Percentiles rank a stretch among this genome's conserved stretches.
Conservation (phyloP, 352 stramenopile species). For the Globisporangium takayamanum region DNA sequence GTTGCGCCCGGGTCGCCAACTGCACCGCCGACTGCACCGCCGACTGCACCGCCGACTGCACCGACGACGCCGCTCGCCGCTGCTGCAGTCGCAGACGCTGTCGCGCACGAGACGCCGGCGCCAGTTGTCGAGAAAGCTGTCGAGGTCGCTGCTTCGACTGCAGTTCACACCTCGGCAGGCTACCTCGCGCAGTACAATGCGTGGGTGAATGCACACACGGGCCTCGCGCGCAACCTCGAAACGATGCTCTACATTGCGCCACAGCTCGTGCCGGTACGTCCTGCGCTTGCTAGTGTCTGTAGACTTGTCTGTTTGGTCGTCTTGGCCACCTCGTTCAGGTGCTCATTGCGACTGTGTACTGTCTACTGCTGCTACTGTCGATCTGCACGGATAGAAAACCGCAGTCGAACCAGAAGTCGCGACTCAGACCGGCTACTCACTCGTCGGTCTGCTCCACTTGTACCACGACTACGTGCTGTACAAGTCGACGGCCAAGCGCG, state of each 20-base stretch:
- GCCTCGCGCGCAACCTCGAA: slow-evolving; percentile 68
- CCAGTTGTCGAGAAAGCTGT: slow-evolving; percentile 7
- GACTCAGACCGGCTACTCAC: slow-evolving; percentile 70
- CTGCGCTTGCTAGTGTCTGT: background rate
- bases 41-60: background rate
- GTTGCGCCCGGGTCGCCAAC: background rate
- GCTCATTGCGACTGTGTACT: too few relatives aligned
- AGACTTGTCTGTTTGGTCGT: background rate
- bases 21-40: too few relatives aligned
- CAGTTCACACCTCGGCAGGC: slow-evolving; percentile 3
- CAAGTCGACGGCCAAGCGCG: slow-evolving; percentile 31
- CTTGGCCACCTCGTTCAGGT: background rate
- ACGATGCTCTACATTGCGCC: slow-evolving; percentile 72
- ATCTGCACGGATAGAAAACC: slow-evolving; percentile 27
- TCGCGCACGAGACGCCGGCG: slow-evolving; percentile 1
- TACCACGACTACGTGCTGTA: slow-evolving; percentile 83
- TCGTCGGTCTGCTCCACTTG: slow-evolving; percentile 66
- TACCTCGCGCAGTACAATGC: slow-evolving; percentile 44
- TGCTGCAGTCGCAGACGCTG: background rate
- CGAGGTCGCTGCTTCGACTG: background rate
- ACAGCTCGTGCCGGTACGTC: slow-evolving; percentile 64
- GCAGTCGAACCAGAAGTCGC: slow-evolving; percentile 56
- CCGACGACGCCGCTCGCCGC: background rate
- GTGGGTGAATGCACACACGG: slow-evolving; percentile 56
- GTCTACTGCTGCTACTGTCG: slow-evolving; percentile 1